These are phyloP conservation scores for Hymenoscyphus repandus DNA, from an alignment of 2,329 filamentous ascomycete genomes.

Conservation along the genomic window DNA sequence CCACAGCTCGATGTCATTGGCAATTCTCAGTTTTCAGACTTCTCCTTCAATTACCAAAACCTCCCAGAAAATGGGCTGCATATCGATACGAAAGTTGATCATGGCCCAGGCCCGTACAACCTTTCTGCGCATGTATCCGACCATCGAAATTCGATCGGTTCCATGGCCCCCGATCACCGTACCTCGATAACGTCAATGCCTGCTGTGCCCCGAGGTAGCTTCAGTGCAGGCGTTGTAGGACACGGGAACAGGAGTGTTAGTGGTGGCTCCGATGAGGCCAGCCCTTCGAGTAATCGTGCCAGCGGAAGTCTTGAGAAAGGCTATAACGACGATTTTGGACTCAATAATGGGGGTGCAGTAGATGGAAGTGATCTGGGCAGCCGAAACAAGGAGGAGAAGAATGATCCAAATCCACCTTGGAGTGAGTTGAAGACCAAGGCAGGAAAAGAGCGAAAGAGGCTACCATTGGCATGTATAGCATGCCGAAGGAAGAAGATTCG, in stretches of 20 bases:
- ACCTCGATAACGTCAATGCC: constrained; percentile 22
- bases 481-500: constrained; percentile 97
- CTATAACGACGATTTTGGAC: constrained; percentile 50
- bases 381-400: constrained; percentile 52
- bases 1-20: constrained; percentile 24
- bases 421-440: constrained; percentile 85
- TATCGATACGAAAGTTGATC: constrained; percentile 29
- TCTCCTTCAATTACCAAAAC: constrained; percentile 46
- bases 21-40: constrained; percentile 44
- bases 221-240: constrained; percentile 15
- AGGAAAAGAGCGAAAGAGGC: constrained; percentile 88
- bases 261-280: constrained; percentile 30
- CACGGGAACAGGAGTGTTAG: constrained; percentile 25
- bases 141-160: constrained; percentile 21
- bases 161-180: constrained; percentile 20
- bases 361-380: constrained; percentile 50
- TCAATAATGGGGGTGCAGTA: constrained; percentile 40
- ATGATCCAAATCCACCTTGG: constrained; percentile 61
- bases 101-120: constrained; percentile 22
- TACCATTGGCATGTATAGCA: constrained; percentile 91
- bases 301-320: constrained; percentile 22
- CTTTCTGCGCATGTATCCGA: constrained; percentile 18
- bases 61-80: constrained; percentile 37
- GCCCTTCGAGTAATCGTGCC: constrained; percentile 27
- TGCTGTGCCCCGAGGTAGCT: constrained; percentile 18